A percentile compares a stretch with the other conserved stretches of the same genome.
Conservation (phyloP, 495 filamentous ascomycete species). For the Penicillium roqueforti region DNA sequence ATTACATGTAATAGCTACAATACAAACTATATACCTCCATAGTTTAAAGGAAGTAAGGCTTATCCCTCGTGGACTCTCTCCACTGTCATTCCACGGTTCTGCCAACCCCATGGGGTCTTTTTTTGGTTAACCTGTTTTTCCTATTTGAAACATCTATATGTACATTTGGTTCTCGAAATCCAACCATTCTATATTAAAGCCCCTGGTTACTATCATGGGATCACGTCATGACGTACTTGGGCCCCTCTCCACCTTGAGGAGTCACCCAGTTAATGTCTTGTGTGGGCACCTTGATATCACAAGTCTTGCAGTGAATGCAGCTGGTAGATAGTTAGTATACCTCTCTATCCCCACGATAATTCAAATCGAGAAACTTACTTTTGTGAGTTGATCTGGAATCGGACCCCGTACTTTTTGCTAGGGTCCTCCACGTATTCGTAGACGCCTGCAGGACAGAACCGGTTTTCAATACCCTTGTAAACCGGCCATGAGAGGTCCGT, state of each 20-base stretch:
- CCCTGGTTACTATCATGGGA: background rate
- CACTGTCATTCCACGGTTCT: slow-evolving; percentile 35
- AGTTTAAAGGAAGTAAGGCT: slow-evolving; percentile 1
- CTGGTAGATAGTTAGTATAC: slow-evolving; percentile 46
- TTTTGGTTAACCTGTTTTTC: background rate
- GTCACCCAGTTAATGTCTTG: slow-evolving; percentile 98
- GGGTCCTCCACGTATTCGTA: slow-evolving; percentile 97
- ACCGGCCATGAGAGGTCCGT: slow-evolving; percentile 73
- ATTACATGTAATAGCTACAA: no score
- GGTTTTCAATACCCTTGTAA: slow-evolving; percentile 90
- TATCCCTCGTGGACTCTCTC: slow-evolving; percentile 26
- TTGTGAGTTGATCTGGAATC: slow-evolving; percentile 97
- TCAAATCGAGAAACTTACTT: slow-evolving; percentile 61
- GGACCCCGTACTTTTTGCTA: slow-evolving; percentile 72
- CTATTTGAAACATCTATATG: background rate
- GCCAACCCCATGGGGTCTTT: slow-evolving; percentile 24
- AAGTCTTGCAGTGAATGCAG: slow-evolving; percentile 99
- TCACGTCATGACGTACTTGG: slow-evolving; percentile 92
- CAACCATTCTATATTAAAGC: background rate
- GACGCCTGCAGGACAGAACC: slow-evolving; percentile 99
- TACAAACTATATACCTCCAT: no score
- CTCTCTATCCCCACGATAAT: background rate
- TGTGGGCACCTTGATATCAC: slow-evolving; percentile 94
- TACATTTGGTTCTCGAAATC: slow-evolving; percentile 1
- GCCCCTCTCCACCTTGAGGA: slow-evolving; percentile 92